Percentiles rank a stretch among this genome's conserved stretches.
These are phyloP conservation scores for Penicillium cataractarum DNA, from an alignment of 495 filamentous ascomycete species.

Conservation along the genomic window DNA sequence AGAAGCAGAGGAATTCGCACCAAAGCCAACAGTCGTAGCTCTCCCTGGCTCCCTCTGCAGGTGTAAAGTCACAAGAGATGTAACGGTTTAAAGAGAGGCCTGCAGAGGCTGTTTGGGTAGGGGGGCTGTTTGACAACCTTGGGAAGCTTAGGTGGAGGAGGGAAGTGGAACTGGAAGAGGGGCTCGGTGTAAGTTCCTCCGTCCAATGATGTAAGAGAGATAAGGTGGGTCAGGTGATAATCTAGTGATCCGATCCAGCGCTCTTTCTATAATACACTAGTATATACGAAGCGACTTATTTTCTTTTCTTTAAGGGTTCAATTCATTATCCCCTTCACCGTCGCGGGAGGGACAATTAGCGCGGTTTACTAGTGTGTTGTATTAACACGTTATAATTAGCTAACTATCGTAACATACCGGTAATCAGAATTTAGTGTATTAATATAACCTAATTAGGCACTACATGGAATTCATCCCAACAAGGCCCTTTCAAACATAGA, in stretches of 20 bases:
- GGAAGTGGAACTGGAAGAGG: background rate
- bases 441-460: background rate
- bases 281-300: too few species aligned
- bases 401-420: background rate
- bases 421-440: background rate
- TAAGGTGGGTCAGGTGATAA: background rate
- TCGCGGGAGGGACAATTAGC: background rate
- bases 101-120: too few species aligned
- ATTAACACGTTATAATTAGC: background rate
- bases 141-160: background rate
- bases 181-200: slow-evolving; percentile 3
- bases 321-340: background rate
- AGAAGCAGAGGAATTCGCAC: too few species aligned
- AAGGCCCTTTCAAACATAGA: background rate
- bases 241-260: too few species aligned
- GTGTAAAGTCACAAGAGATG: background rate
- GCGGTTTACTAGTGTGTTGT: background rate
- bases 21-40: background rate
- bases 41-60: too few species aligned
- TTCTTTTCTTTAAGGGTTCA: too few species aligned
- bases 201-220: background rate
- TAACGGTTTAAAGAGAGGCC: background rate
- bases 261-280: too few species aligned
- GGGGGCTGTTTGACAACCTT: background rate
- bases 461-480: background rate